A percentile compares a stretch with the other conserved stretches of the same genome.
These are phyloP conservation scores for Aspergillus intermedius DNA, from an alignment of 2,329 filamentous ascomycete genomes.

Conservation along the genomic window DNA sequence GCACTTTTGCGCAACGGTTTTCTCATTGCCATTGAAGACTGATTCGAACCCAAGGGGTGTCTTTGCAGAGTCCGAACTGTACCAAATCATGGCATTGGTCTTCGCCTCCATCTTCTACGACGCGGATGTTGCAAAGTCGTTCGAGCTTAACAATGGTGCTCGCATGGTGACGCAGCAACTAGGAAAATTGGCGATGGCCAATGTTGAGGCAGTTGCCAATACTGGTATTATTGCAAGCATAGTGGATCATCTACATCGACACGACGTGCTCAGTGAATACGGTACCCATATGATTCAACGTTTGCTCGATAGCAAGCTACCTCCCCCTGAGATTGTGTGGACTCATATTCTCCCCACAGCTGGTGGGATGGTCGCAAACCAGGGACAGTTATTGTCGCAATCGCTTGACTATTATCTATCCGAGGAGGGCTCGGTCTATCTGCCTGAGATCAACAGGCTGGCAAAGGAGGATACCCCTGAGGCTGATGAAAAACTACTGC, in stretches of 20 bases:
- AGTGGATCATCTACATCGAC: conserved; percentile 35
- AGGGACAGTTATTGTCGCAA: conserved; percentile 53
- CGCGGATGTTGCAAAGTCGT: conserved; percentile 47
- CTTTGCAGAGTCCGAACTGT: conserved; percentile 50
- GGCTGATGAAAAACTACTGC: conserved; percentile 44
- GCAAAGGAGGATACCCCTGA: conserved; percentile 40
- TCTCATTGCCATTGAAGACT: conserved; percentile 52
- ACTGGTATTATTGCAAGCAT: conserved; percentile 37
- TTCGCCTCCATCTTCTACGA: conserved; percentile 52
- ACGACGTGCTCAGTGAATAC: conserved; percentile 45
- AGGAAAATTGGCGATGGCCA: conserved; percentile 44
- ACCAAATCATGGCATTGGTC: conserved; percentile 47
- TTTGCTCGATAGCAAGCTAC: conserved; percentile 42
- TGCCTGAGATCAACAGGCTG: conserved; percentile 43
- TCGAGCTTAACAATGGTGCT: conserved; percentile 46
- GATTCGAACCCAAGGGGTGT: conserved; percentile 45
- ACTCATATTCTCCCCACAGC: conserved; percentile 53
- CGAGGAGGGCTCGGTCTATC: conserved; percentile 42
- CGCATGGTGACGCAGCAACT: conserved; percentile 43
- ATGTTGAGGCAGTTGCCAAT: conserved; percentile 42
- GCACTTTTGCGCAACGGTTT: conserved; percentile 50
- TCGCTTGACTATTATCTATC: conserved; percentile 53
- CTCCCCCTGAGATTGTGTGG: conserved; percentile 48
- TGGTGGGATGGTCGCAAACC: conserved; percentile 51
- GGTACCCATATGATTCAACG: conserved; percentile 52